Evolutionary conservation across 768 basidiomycete genomes (phyloP), one percentile per base, ranked within the genome.

Genomic region (Lactarius hengduanensis): DNA sequence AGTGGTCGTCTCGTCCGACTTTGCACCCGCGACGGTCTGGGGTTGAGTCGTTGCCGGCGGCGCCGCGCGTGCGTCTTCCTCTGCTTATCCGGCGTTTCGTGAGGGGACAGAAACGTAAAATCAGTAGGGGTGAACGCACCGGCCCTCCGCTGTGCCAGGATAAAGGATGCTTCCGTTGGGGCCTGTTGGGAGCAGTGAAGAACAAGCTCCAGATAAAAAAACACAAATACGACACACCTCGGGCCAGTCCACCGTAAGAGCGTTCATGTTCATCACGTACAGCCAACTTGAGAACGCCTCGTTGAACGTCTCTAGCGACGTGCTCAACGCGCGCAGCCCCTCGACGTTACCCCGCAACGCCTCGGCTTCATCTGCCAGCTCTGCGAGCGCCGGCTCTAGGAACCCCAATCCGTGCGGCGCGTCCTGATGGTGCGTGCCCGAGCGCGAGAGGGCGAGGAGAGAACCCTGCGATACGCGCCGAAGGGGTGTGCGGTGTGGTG

Each of bases 231-330:
- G 5, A 71, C 81, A 65, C 68, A 89, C 93, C 82, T 95, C 90
- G 0, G 85, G 86, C 94, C 94, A 97, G 74, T 97, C 95, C 0
- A 88, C 88, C n/a, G 94, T 94, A 64, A 96, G 83, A 2, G 93
- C 87, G 73, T 96, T 94, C 93, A 98, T 96, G 74, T 92, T 90
- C 86, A 96, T 88, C 28, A 89, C 86, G 74, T 95, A 96, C 13
- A 96, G 77, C 84, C 88, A 96, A 73, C 91, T 93, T 16, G 95
- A 91, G 73, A 98, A 96, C 16, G 87, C 86, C 76, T 98, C 95
- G 74, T 97, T 97, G 81, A 96, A 96, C 5, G 86, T 87, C 16
- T 85, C 84, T 61, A 98, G 81, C 22, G 91, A 87, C 56, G 88
- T 81, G 75, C 88, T 87, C 68, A 98, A 83, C 30, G 81, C 79